Evolutionary conservation across 768 basidiomycete species (phyloP), one percentile per base, ranked within the genome.

Genomic region (Galerina sulciceps): DNA sequence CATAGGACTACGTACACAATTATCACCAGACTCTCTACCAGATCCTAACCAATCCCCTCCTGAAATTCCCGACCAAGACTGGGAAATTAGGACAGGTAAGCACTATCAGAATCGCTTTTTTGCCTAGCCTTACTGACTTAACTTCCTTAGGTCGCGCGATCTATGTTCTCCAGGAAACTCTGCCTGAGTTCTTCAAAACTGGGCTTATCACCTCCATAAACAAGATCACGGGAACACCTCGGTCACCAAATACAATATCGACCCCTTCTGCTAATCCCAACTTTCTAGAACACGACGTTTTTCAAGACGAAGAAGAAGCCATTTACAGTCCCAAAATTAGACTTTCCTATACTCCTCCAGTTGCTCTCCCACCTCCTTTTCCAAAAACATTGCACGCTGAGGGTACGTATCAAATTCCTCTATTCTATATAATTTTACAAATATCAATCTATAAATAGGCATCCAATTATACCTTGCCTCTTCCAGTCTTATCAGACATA

Each of bases 21-120:
- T 62, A 48, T 76, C 78, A 34, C 75, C 76, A 2, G 75, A 79
- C 54, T 69, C 76, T 0, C 49, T 59, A 15, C 69, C 74, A 10
- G 66, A 72, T 14, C 67, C 69, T 36, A 62, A 68, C 13, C 58
- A 67, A 43, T 42, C 60, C 0, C 68, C 67, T 8, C 68, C 63
- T 4, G 68, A 78, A 60, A 66, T 91, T 8, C 82, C 88, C 1
- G 91, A 93, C 69, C 76, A 79, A 6, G 91, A 93, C 64, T 93
- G 90, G 90, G 85, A 90, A 66, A 79, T 91, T 49, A 85, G 89
- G 22, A 90, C 89, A 65, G 90, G 91, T 88, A 70, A 65, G 68
- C 23, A 15, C n/a, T 31, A 35, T n/a, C 18, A 22, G 22, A 41
- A 4, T 4, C 13, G 13, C 2, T 26, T 17, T 3, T 4, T 10